phyloP scores from a whole-genome alignment of 805 yeast genomes.

The Henningerozyma blattae region DNA sequence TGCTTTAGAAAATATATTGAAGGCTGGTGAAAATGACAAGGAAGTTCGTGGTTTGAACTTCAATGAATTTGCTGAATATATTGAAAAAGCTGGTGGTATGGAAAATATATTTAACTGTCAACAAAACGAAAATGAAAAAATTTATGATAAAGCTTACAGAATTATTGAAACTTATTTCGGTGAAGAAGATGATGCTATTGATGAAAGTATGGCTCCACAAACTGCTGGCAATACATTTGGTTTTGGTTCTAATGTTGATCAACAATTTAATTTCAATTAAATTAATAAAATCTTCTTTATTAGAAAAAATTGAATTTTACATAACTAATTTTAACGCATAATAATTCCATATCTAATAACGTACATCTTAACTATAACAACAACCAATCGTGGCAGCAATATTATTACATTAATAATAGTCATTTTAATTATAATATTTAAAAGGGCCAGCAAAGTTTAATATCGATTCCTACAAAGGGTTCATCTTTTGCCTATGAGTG shows the following conservation, averaged over 20 bases:
- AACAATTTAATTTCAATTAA: constrained; percentile 28
- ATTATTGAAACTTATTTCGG: constrained; percentile 87
- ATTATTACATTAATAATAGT: too few relatives aligned
- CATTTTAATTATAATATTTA: too few relatives aligned
- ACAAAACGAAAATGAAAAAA: constrained; percentile 79
- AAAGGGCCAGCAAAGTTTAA: too few relatives aligned
- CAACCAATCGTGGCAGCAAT: too few relatives aligned
- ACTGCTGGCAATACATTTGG: constrained; percentile 76
- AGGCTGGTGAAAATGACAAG: constrained; percentile 88
- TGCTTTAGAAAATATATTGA: constrained; percentile 85
- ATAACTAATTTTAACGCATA: neutral
- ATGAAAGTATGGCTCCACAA: constrained; percentile 67
- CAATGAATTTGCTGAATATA: constrained; percentile 80
- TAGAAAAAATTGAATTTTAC: too few relatives aligned
- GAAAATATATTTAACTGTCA: constrained; percentile 93
- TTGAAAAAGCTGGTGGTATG: constrained; percentile 98
- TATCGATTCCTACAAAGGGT: too few relatives aligned
- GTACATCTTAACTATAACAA: too few relatives aligned
- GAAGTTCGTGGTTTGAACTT: constrained; percentile 56
- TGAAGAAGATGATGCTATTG: constrained; percentile 64
- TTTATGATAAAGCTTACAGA: constrained; percentile 80
- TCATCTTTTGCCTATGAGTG: too few relatives aligned
- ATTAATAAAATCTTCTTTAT: too few relatives aligned
- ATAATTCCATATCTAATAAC: neutral
- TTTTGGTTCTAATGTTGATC: constrained; percentile 62